A percentile compares a stretch with the other conserved stretches of the same genome.
phyloP scores from a whole-genome alignment of 2,329 filamentous ascomycete genomes.

The Sporothrix euskadiensis region DNA sequence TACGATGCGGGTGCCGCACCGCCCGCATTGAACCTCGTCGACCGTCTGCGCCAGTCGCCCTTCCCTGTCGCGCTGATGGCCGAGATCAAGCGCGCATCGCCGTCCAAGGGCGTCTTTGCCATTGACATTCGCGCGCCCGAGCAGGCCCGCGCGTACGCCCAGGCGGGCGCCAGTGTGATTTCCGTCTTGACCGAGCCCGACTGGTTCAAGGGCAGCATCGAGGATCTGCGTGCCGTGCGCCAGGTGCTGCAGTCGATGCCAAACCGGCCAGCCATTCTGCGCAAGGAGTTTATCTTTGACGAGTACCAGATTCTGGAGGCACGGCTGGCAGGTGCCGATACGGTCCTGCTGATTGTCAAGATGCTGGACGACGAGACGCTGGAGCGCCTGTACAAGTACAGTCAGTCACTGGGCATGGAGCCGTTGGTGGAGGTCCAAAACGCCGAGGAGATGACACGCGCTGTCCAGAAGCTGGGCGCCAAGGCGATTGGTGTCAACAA shows the following conservation, averaged over 20 bases:
- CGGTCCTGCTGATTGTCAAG: constrained; percentile 93
- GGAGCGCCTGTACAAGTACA: constrained; percentile 82
- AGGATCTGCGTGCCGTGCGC: constrained; percentile 84
- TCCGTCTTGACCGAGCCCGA: constrained; percentile 98
- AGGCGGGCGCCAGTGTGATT: constrained; percentile 93
- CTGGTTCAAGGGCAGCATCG: constrained; percentile 98
- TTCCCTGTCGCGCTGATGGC: constrained; percentile 94
- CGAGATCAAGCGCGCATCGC: constrained; percentile 94
- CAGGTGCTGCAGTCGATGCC: constrained; percentile 88
- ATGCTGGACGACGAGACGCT: constrained; percentile 82
- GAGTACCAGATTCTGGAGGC: constrained; percentile 98
- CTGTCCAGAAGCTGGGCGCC: constrained; percentile 78
- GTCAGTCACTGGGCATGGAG: constrained; percentile 89
- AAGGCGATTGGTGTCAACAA: constrained; percentile 98
- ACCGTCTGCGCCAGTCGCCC: constrained; percentile 75
- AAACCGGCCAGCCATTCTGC: constrained; percentile 84
- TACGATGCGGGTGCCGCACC: constrained; percentile 84
- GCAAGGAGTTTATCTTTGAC: constrained; percentile 97
- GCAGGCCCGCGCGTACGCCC: constrained; percentile 87
- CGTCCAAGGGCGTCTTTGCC: constrained; percentile 93
- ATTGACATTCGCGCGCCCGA: constrained; percentile 82
- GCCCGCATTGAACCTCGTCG: constrained; percentile 76
- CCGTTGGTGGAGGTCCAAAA: constrained; percentile 96
- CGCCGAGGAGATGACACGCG: constrained; percentile 85
- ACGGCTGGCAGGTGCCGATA: constrained; percentile 78